A percentile compares a stretch with the other conserved stretches of the same genome.
Evolutionary conservation across 768 basidiomycete species (phyloP).

Genomic region (Russula virescens): DNA sequence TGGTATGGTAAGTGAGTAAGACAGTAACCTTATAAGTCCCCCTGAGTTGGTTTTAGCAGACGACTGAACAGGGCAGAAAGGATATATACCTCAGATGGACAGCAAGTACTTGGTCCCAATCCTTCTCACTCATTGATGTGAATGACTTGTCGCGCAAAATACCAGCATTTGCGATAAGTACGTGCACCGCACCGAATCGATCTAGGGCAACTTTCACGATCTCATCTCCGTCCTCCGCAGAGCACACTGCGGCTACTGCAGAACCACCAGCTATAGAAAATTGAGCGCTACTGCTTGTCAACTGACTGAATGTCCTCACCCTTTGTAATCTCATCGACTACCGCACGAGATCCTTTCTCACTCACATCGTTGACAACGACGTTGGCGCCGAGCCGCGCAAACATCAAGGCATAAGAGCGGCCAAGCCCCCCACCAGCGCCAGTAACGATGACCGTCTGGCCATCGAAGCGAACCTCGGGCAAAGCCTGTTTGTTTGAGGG

Average conservation of each 20-base stretch:
- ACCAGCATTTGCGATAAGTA: conserved; percentile 90
- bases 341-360: conserved; percentile 73
- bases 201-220: conserved; percentile 85
- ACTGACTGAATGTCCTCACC: conserved; percentile 38
- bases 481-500: conserved; percentile 64
- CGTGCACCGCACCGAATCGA: conserved; percentile 82
- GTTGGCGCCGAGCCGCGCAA: conserved; percentile 87
- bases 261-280: conserved; percentile 71
- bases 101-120: conserved; percentile 90
- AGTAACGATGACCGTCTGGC: conserved; percentile 89
- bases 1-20: background rate
- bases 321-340: conserved; percentile 81
- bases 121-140: conserved; percentile 77
- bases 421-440: conserved; percentile 95
- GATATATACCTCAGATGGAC: conserved; percentile 63
- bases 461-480: conserved; percentile 72
- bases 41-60: conserved; percentile 30
- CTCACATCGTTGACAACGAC: conserved; percentile 95
- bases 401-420: conserved; percentile 88
- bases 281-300: background rate
- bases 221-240: conserved; percentile 85
- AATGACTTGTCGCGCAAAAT: conserved; percentile 93
- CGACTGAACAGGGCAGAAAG: background rate
- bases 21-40: conserved; percentile 76
- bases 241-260: conserved; percentile 74